Conservation (phyloP, 257 asterid species). For the Scutellaria barbata region DNA sequence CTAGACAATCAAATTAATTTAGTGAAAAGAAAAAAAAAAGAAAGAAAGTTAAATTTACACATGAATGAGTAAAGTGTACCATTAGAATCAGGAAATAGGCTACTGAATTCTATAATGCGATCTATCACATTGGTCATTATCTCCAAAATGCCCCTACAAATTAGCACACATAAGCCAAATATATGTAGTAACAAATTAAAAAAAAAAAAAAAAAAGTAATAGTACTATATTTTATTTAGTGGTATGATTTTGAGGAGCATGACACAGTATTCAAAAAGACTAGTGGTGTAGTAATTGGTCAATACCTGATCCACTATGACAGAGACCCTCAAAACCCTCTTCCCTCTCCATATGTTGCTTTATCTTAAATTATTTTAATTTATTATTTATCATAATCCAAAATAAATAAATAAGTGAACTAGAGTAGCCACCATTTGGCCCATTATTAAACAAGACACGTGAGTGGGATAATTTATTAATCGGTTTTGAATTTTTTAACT, state of each 20-base stretch:
- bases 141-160: constrained; percentile 1
- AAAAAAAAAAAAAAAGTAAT: neutral
- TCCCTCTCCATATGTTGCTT: constrained; percentile 1
- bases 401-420: neutral
- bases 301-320: constrained; percentile 38
- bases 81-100: constrained; percentile 42
- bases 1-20: neutral
- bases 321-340: constrained; percentile 27
- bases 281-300: constrained; percentile 34
- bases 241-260: constrained; percentile 28
- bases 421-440: too few species aligned
- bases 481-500: too few species aligned
- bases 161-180: neutral
- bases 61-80: constrained; percentile 36
- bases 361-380: neutral
- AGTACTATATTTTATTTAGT: neutral
- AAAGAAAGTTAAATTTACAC: neutral
- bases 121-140: constrained; percentile 7
- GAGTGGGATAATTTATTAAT: too few species aligned
- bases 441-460: too few species aligned
- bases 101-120: constrained; percentile 59
- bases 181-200: neutral
- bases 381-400: neutral
- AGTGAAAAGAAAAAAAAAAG: neutral
- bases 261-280: constrained; percentile 28